Base-by-base conservation (phyloP, 306 rosid genomes). In the Lablab purpureus region DNA sequence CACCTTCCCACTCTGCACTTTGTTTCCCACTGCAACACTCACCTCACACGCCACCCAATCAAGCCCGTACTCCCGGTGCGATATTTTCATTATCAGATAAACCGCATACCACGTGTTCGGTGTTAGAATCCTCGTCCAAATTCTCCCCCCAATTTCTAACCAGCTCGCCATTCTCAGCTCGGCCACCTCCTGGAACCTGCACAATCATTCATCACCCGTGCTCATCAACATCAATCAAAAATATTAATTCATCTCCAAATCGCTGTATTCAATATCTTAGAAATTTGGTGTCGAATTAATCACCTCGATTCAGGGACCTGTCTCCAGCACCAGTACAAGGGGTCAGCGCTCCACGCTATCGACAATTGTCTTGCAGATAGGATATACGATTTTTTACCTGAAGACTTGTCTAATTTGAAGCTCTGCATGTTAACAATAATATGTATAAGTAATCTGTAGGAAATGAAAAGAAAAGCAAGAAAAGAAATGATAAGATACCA, bases 251-350 rank as follows among this genome's bases (percentile, higher is more conserved):
- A n/a, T n/a, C n/a, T n/a, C n/a, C n/a, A n/a, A n/a, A n/a, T n/a
- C n/a, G n/a, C n/a, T n/a, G 34, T 25, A 25, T 6, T 32, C 37
- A 32, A 32, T 32, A 32, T 32, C 40, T 7, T 34, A 7, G 9
- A 34, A 34, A 34, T 34, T 34, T 34, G 1, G 10, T 8, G 2
- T 60, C 14, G 7, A 22, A 55, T 10, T 55, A 60, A 60, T 63
- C 55, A 86, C 91, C 90, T 90, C 63, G 97, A 90, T 77, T 90
- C 78, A 5, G 87, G 77, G 6, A 79, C 40, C 2, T 75, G 21
- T 78, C 76, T 90, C 93, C 93, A 92, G 72, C 71, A 73, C 97
- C 97, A 92, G 36, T 65, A 80, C 82, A 89, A 25, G 3, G 92
- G 93, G 4, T 86, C 88, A 22, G 22, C n/a, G 54, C 89, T 78